Conservation (phyloP, 176 grass and related monocot genomes). For the Zea luxurians region DNA sequence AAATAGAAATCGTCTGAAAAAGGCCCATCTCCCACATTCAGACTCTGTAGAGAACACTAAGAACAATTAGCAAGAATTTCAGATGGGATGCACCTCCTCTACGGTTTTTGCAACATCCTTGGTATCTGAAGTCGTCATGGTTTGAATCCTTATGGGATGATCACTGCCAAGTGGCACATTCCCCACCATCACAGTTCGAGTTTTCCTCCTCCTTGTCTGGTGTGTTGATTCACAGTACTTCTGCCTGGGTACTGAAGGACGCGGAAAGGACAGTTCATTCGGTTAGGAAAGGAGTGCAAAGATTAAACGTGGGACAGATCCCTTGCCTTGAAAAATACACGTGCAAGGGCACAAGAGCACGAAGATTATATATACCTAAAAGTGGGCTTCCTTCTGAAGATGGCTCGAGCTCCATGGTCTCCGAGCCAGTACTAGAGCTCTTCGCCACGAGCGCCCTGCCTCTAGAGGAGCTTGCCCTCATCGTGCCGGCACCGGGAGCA, state of each 20-base stretch:
- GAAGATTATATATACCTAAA: slow-evolving; percentile 64
- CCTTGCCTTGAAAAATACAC: not conserved
- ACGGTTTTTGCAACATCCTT: slow-evolving; percentile 92
- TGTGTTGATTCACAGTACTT: slow-evolving; percentile 92
- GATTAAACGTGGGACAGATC: slow-evolving; percentile 15
- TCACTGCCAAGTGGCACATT: slow-evolving; percentile 93
- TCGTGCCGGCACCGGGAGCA: slow-evolving; percentile 19
- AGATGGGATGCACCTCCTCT: slow-evolving; percentile 63
- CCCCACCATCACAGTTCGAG: slow-evolving; percentile 93
- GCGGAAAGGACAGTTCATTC: slow-evolving; percentile 29
- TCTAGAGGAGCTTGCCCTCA: slow-evolving; percentile 40
- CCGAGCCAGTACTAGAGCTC: slow-evolving; percentile 76
- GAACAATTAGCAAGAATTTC: slow-evolving; percentile 14
- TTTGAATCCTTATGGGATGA: slow-evolving; percentile 94
- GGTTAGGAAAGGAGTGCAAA: not conserved
- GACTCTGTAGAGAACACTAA: not conserved
- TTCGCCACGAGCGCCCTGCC: slow-evolving; percentile 48
- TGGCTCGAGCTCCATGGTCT: slow-evolving; percentile 86
- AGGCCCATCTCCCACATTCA: not conserved
- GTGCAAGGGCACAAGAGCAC: slow-evolving; percentile 12
- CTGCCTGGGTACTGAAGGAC: slow-evolving; percentile 73
- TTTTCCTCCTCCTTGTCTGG: slow-evolving; percentile 87
- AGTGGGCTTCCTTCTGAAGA: slow-evolving; percentile 96
- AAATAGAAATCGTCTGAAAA: slow-evolving; percentile 17
- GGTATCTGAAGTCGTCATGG: slow-evolving; percentile 97